A percentile compares a stretch with the other conserved stretches of the same genome.
Conservation (phyloP, 345 rosid species). For the Nephelium lappaceum region DNA sequence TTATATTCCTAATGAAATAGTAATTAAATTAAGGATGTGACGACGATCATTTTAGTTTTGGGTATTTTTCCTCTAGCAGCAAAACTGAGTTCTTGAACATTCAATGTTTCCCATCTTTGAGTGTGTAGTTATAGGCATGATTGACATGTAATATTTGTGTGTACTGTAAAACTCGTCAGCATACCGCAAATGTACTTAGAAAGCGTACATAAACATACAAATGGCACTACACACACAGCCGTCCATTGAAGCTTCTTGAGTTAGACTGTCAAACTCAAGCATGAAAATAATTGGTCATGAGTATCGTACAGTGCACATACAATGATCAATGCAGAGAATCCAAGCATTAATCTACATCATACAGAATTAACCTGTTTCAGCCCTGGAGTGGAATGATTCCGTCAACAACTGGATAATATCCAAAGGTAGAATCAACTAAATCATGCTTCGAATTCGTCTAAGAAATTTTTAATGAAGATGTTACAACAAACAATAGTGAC, state of each 20-base stretch:
- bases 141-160: not conserved
- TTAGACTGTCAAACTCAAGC: too few species aligned
- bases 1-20: not conserved
- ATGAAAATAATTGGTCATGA: too few species aligned
- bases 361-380: not conserved
- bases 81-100: not conserved
- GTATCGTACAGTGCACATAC: too few species aligned
- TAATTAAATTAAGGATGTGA: not conserved
- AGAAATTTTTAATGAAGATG: not conserved
- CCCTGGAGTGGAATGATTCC: not conserved
- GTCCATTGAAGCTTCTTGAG: not conserved
- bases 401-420: not conserved
- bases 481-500: not conserved
- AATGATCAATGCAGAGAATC: not conserved
- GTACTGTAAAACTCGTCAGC: not conserved
- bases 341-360: not conserved
- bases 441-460: conserved; percentile 4
- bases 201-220: not conserved
- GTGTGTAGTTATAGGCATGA: not conserved
- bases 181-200: not conserved
- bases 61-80: not conserved
- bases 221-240: not conserved
- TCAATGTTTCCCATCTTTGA: not conserved
- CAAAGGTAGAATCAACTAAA: not conserved
- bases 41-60: not conserved